phyloP scores from a whole-genome alignment of 495 filamentous ascomycete genomes.

The Hypomontagnella submonticulosa region DNA sequence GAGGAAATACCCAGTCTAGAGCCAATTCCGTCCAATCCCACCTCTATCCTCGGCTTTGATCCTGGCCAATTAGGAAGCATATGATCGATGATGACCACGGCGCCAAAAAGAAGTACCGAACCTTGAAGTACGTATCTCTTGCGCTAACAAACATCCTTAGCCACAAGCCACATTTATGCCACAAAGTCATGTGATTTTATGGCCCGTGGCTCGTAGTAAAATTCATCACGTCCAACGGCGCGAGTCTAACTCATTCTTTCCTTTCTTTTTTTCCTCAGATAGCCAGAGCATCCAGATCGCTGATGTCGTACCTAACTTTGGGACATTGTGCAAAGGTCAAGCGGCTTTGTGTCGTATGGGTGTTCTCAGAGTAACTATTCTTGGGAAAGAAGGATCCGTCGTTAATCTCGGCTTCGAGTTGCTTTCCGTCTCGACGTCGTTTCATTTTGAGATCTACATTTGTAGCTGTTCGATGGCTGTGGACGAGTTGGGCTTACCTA shows the following conservation, averaged over 20 bases:
- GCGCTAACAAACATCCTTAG: neutral
- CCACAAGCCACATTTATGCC: neutral
- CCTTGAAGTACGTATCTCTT: slow-evolving; percentile 37
- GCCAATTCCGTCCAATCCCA: slow-evolving; percentile 32
- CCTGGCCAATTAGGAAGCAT: slow-evolving; percentile 26
- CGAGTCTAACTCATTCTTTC: slow-evolving; percentile 18
- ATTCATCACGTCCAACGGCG: slow-evolving; percentile 23
- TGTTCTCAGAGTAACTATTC: slow-evolving; percentile 59
- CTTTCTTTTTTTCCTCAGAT: slow-evolving; percentile 60
- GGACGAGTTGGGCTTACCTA: neutral
- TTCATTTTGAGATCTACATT: slow-evolving; percentile 71
- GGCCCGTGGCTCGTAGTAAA: slow-evolving; percentile 35
- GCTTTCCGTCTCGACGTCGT: slow-evolving; percentile 62
- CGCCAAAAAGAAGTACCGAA: slow-evolving; percentile 30
- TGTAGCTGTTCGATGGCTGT: neutral
- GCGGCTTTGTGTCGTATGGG: slow-evolving; percentile 55
- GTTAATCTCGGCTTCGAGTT: slow-evolving; percentile 67
- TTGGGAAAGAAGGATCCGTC: slow-evolving; percentile 63
- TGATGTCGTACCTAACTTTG: slow-evolving; percentile 46
- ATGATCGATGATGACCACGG: slow-evolving; percentile 31
- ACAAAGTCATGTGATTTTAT: slow-evolving; percentile 37
- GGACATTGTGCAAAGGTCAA: slow-evolving; percentile 51
- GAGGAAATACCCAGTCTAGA: slow-evolving; percentile 19
- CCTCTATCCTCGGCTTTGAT: slow-evolving; percentile 39
- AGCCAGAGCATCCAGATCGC: slow-evolving; percentile 58